Conservation (phyloP, 352 stramenopile species). For the Phytophthora fragariaefolia region DNA sequence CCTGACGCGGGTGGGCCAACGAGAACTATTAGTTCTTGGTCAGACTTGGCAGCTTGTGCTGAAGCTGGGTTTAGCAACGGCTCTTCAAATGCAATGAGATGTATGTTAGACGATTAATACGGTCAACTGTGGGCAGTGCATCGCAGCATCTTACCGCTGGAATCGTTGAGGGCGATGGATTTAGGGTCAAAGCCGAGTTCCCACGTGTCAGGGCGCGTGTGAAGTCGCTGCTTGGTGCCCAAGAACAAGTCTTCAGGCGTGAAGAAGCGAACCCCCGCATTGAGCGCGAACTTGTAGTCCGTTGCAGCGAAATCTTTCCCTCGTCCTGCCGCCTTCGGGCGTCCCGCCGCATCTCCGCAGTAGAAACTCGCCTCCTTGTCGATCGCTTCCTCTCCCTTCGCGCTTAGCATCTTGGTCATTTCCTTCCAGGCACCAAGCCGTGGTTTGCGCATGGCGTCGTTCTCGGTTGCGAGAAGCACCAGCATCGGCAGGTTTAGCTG, state of each 20-base stretch:
- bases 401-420: conserved; percentile 41
- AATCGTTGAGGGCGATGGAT: conserved; percentile 33
- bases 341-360: conserved; percentile 81
- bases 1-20: conserved; percentile 77
- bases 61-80: conserved; percentile 34
- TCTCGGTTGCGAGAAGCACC: conserved; percentile 72
- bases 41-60: conserved; percentile 29
- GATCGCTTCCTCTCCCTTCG: conserved; percentile 32
- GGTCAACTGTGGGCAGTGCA: no score
- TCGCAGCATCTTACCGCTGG: conserved; percentile 31
- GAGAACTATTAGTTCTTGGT: conserved; percentile 77
- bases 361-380: conserved; percentile 77
- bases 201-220: conserved; percentile 73
- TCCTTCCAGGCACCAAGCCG: conserved; percentile 69
- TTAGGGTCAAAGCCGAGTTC: conserved; percentile 81
- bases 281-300: conserved; percentile 92
- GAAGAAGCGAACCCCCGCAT: conserved; percentile 79
- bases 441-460: conserved; percentile 85
- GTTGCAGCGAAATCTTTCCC: conserved; percentile 86
- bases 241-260: conserved; percentile 89
- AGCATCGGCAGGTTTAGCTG: conserved; percentile 74
- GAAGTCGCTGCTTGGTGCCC: conserved; percentile 66
- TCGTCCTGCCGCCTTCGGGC: conserved; percentile 68
- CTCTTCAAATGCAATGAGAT: conserved; percentile 17
- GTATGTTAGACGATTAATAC: background rate